Conservation (phyloP, 73 alveolate genomes). For the Tetrahymena malaccensis region DNA sequence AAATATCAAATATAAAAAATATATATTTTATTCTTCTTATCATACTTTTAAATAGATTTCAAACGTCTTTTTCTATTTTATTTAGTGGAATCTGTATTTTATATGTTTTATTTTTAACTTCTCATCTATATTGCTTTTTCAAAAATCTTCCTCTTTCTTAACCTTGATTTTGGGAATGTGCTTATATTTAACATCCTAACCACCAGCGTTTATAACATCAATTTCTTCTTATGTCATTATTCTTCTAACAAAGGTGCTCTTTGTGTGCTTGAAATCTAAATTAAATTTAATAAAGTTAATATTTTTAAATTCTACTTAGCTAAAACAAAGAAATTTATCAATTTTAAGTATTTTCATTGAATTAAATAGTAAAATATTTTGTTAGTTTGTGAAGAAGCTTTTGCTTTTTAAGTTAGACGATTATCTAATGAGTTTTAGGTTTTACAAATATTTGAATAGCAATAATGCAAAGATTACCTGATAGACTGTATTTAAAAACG, state of each 20-base stretch:
- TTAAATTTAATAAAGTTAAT: not conserved
- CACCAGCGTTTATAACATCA: not conserved
- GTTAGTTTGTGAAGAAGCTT: not conserved
- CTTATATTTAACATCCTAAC: not conserved
- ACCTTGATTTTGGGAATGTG: not conserved
- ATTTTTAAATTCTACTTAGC: not conserved
- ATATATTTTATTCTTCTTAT: not conserved
- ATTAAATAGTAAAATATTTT: not conserved
- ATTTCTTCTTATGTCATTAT: not conserved
- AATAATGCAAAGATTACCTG: not conserved
- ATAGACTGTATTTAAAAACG: not conserved
- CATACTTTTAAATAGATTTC: not conserved
- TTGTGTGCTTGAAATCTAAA: not conserved
- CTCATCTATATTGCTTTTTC: not conserved
- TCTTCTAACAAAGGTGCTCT: not conserved
- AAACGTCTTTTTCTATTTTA: not conserved
- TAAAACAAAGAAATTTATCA: not conserved
- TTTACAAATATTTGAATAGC: not conserved
- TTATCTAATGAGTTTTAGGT: not conserved
- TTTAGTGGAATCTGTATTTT: no score
- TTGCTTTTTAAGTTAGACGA: no score
- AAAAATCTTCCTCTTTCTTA: not conserved
- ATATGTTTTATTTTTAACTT: no score
- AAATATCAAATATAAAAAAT: no score
- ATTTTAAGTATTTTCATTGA: no score